Evolutionary conservation across 306 rosid species (phyloP).

Genomic region (Rosa chinensis): DNA sequence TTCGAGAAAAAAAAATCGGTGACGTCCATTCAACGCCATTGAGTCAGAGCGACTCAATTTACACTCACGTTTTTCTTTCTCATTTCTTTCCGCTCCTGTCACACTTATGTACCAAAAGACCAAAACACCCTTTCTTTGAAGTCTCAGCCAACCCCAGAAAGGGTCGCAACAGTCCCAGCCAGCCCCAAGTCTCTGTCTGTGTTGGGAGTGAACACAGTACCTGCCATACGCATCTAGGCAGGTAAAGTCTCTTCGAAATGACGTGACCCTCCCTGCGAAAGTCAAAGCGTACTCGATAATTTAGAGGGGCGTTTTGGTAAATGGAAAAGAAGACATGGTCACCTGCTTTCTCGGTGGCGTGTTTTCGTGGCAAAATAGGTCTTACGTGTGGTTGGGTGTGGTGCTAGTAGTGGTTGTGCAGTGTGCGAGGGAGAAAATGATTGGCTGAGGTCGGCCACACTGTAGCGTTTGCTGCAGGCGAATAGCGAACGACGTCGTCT

Average conservation of each 20-base stretch:
- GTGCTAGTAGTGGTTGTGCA: constrained; percentile 53
- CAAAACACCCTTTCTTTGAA: constrained; percentile 28
- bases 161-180: neutral
- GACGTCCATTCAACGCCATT: constrained; percentile 50
- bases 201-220: constrained; percentile 13
- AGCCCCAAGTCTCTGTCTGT: neutral
- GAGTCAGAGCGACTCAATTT: constrained; percentile 37
- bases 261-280: neutral
- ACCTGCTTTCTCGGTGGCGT: constrained; percentile 62
- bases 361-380: constrained; percentile 64
- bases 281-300: constrained; percentile 22
- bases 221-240: neutral
- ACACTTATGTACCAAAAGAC: constrained; percentile 22
- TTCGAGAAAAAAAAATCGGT: constrained; percentile 21
- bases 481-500: constrained; percentile 23
- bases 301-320: constrained; percentile 39
- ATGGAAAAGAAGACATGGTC: neutral
- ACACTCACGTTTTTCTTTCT: constrained; percentile 41
- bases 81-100: constrained; percentile 26
- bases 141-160: neutral
- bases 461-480: constrained; percentile 28
- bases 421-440: constrained; percentile 17
- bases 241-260: neutral
- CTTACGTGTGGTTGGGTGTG: constrained; percentile 47
- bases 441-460: constrained; percentile 27